phyloP scores from a whole-genome alignment of 257 asterid species.

The Scutellaria galericulata region DNA sequence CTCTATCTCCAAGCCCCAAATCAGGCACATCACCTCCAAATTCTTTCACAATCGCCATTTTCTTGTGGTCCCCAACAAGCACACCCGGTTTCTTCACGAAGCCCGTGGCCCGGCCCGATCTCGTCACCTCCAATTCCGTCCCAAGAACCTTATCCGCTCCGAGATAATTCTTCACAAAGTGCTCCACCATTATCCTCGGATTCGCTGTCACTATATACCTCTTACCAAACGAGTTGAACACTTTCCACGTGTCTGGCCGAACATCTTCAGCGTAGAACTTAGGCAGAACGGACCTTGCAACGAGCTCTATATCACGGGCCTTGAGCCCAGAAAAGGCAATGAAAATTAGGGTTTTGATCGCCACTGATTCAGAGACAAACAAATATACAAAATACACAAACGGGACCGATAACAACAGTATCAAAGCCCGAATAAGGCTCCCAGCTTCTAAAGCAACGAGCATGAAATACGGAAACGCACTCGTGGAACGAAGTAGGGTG shows the following conservation, averaged over 20 bases:
- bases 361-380: slow-evolving; percentile 66
- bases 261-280: slow-evolving; percentile 85
- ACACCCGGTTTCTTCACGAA: slow-evolving; percentile 81
- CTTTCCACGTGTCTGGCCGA: slow-evolving; percentile 69
- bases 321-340: slow-evolving; percentile 70
- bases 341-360: slow-evolving; percentile 57
- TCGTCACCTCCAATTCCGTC: slow-evolving; percentile 68
- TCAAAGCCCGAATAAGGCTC: slow-evolving; percentile 62
- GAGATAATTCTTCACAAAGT: slow-evolving; percentile 58
- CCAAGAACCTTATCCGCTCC: slow-evolving; percentile 93
- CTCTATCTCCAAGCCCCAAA: slow-evolving; percentile 87
- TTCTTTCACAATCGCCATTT: slow-evolving; percentile 59
- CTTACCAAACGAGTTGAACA: slow-evolving; percentile 73
- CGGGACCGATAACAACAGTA: slow-evolving; percentile 61
- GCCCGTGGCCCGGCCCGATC: slow-evolving; percentile 80
- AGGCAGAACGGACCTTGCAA: slow-evolving; percentile 80
- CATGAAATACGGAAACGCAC: slow-evolving; percentile 79
- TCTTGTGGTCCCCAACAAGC: slow-evolving; percentile 68
- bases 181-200: slow-evolving; percentile 87
- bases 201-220: slow-evolving; percentile 76
- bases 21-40: slow-evolving; percentile 68
- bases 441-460: slow-evolving; percentile 93
- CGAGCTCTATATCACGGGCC: slow-evolving; percentile 74
- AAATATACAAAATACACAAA: slow-evolving; percentile 56
- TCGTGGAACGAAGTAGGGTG: slow-evolving; percentile 61